Conservation (phyloP, 768 basidiomycete genomes). For the Pisolithus sp. region DNA sequence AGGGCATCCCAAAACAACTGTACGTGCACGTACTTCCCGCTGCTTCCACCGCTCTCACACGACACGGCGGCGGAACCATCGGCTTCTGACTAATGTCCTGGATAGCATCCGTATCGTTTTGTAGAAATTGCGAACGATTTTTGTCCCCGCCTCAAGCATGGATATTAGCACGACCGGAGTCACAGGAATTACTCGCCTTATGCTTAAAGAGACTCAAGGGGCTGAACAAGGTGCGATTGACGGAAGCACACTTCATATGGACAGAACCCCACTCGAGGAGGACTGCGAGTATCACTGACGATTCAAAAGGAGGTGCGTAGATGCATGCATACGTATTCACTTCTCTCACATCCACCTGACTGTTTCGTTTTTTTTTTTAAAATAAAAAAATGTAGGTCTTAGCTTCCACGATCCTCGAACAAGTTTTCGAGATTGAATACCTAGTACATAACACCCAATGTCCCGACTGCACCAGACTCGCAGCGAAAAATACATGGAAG, state of each 20-base stretch:
- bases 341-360: background rate
- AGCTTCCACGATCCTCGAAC: slow-evolving; percentile 91
- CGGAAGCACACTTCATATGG: slow-evolving; percentile 99
- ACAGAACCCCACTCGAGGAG: slow-evolving; percentile 97
- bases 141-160: slow-evolving; percentile 85
- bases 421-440: slow-evolving; percentile 95
- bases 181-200: slow-evolving; percentile 86
- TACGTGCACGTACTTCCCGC: slow-evolving; percentile 22
- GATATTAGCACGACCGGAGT: slow-evolving; percentile 83
- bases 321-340: background rate
- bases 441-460: slow-evolving; percentile 95
- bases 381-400: slow-evolving; percentile 51
- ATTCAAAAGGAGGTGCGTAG: slow-evolving; percentile 91
- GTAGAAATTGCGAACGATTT: slow-evolving; percentile 95
- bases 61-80: no score
- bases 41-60: background rate
- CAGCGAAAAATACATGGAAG: slow-evolving; percentile 99
- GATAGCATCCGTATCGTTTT: slow-evolving; percentile 82
- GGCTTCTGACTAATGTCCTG: background rate
- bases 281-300: slow-evolving; percentile 86
- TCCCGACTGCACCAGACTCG: slow-evolving; percentile 86
- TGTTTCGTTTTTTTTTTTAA: no score
- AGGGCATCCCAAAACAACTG: slow-evolving; percentile 96
- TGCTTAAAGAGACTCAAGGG: slow-evolving; percentile 95
- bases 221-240: slow-evolving; percentile 86